These are phyloP conservation scores for Psophocarpus tetragonolobus DNA, from an alignment of 306 rosid genomes.

Conservation along the genomic window DNA sequence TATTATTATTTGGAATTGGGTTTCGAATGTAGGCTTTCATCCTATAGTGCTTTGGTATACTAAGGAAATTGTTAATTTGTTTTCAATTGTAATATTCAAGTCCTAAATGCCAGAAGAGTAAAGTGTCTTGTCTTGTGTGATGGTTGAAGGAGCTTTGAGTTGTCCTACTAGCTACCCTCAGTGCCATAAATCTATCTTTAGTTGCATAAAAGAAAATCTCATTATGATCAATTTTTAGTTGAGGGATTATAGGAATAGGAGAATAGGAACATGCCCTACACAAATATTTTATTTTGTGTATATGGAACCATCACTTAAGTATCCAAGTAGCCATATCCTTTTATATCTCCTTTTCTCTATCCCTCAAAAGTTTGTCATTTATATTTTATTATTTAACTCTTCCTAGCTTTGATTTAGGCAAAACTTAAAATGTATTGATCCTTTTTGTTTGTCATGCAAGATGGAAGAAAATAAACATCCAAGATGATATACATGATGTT, in stretches of 20 bases:
- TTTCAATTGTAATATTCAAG: conserved; percentile 11
- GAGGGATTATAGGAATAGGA: conserved; percentile 32
- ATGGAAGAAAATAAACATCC: conserved; percentile 44
- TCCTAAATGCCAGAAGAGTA: not conserved
- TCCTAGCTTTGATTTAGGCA: conserved; percentile 16
- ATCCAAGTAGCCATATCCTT: not conserved
- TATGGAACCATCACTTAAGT: not conserved
- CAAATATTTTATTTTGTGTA: not conserved
- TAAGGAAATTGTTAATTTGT: not conserved
- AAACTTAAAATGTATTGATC: conserved; percentile 21
- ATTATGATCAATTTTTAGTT: conserved; percentile 9
- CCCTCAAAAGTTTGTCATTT: not conserved
- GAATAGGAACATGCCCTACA: conserved; percentile 36
- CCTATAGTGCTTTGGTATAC: not conserved
- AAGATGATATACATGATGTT: conserved; percentile 43
- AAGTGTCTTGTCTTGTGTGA: conserved; percentile 14
- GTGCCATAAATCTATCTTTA: conserved; percentile 14
- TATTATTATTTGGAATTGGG: too few species aligned
- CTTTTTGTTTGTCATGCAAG: conserved; percentile 45
- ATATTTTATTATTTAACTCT: conserved; percentile 2
- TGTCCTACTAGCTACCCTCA: conserved; percentile 16
- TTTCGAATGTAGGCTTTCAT: conserved; percentile 1
- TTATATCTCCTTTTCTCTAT: not conserved
- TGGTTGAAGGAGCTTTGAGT: conserved; percentile 20
- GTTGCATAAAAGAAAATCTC: conserved; percentile 5